Evolutionary conservation across 495 filamentous ascomycete species (phyloP), one percentile per base, ranked within the genome.

Genomic region (Aspergillus haitiensis): DNA sequence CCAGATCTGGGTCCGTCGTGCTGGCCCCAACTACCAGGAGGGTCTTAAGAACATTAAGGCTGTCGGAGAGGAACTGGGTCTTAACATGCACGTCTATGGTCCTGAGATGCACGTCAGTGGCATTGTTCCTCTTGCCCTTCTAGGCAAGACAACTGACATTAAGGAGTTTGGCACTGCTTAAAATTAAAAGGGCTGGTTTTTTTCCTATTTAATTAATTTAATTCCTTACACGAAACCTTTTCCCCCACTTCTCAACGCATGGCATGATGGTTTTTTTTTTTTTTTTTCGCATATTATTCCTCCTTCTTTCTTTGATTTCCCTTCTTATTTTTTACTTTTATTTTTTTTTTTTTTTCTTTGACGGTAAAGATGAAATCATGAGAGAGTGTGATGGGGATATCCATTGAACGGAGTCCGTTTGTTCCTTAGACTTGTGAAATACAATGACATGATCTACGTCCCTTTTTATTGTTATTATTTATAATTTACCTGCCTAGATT

Each of bases 41-140:
- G 94, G 94, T 80, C 86, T 99, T 60, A 96, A 96, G 84, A 99
- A 98, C 84, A 97, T 99, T 83, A 97, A 98, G 84, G 83, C 88
- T 46, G 93, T 95, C 53, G 93, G 92, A 40, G 83, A 92, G 69
- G 94, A 98, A 79, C 85, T 99, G 36, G 90, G 89, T 67, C 82
- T 99, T 36, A 81, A 93, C 70, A 96, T 97, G 86, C 90, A 97
- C 76, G 92, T 98, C 62, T 99, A 91, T 74, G 94, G 94, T 53
- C 94, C 94, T 56, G 94, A 99, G 78, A 97, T 99, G 93, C 86
- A 88, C 76, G 87, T 88, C 68, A 80, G 75, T 44, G 86, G 86
- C 64, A 88, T 89, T 66, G 86, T 89, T 44, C 86, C 86, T 33
- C 72, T 89, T 64, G 86, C 86, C 33, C 78, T 89, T 32, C 74